These are phyloP conservation scores for Hymenoscyphus linearis DNA, from an alignment of 2,329 filamentous ascomycete species.

Conservation along the genomic window DNA sequence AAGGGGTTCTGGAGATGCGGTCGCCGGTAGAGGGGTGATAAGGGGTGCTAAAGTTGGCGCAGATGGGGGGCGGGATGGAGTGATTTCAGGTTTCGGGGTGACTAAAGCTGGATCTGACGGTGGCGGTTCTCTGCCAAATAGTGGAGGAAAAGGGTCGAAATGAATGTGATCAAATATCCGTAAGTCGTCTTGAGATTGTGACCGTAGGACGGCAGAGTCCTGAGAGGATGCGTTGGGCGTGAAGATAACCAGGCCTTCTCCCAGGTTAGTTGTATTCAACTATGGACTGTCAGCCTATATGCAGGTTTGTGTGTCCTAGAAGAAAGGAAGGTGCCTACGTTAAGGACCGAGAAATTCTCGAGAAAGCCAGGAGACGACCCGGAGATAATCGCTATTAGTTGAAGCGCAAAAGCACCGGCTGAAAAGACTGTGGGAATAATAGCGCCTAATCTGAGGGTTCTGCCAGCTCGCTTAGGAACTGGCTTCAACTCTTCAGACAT, in stretches of 20 bases:
- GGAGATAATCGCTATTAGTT: not conserved
- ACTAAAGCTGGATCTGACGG: not conserved
- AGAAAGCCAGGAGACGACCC: not conserved
- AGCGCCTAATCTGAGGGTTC: not conserved
- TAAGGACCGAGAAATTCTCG: not conserved
- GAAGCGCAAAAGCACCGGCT: not conserved
- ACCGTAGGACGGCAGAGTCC: not conserved
- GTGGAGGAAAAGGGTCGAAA: not conserved
- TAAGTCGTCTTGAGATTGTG: not conserved
- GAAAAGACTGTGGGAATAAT: not conserved
- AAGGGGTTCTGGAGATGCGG: too few relatives aligned
- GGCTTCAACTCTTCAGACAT: not conserved
- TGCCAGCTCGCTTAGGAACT: not conserved
- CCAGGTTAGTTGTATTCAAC: not conserved
- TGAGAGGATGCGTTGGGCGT: not conserved
- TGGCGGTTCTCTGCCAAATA: not conserved
- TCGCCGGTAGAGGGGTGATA: too few relatives aligned
- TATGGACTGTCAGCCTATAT: not conserved
- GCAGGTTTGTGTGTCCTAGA: not conserved
- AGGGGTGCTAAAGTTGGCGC: too few relatives aligned
- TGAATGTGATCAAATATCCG: not conserved
- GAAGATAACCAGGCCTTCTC: not conserved
- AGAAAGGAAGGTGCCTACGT: not conserved
- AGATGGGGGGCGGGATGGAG: not conserved
- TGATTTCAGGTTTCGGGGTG: not conserved